A percentile compares a stretch with the other conserved stretches of the same genome.
Evolutionary conservation across 257 asterid species (phyloP).

Genomic region (Jacaranda copaia): DNA sequence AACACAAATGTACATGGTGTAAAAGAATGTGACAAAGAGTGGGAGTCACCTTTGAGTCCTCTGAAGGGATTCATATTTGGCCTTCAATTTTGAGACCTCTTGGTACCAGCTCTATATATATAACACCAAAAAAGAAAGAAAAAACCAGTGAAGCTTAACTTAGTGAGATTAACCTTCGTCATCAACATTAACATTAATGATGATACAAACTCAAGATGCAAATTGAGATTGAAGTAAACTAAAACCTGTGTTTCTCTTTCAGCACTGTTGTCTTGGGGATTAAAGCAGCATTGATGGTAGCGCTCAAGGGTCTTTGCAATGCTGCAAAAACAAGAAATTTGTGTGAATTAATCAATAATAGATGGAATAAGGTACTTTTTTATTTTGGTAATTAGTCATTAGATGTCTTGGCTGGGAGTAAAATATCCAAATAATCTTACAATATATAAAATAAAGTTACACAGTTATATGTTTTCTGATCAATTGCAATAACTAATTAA

Average conservation of each 20-base stretch:
- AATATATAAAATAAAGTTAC: no score
- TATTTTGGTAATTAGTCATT: no score
- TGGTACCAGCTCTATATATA: constrained; percentile 80
- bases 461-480: no score
- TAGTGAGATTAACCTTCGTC: not conserved
- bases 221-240: not conserved
- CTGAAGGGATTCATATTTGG: constrained; percentile 86
- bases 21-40: constrained; percentile 21
- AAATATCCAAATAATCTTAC: no score
- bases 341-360: not conserved
- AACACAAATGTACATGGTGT: not conserved
- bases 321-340: constrained; percentile 42
- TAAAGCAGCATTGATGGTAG: constrained; percentile 76
- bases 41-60: constrained; percentile 78
- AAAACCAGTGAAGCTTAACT: not conserved
- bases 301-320: constrained; percentile 73
- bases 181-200: not conserved
- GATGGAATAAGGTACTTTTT: no score
- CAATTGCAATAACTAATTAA: no score
- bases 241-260: constrained; percentile 80
- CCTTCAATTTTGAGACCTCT: constrained; percentile 82
- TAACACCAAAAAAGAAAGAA: not conserved
- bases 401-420: no score
- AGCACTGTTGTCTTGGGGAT: constrained; percentile 61
- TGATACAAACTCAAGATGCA: not conserved